Evolutionary conservation across 345 rosid genomes (phyloP).

Genomic region (Rhodamnia rubescens): DNA sequence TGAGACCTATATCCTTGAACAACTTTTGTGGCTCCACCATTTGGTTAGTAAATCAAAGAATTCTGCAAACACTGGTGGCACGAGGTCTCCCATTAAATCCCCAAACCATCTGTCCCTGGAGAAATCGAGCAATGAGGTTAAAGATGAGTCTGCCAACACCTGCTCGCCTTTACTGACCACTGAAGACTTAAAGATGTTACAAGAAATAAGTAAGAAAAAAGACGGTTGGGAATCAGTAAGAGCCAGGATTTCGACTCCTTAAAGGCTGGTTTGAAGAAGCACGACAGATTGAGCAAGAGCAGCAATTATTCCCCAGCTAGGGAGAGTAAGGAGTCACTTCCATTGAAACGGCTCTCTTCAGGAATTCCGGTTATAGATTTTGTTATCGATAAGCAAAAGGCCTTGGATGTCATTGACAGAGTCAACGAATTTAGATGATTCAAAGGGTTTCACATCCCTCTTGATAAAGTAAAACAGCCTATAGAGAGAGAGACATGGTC

Average conservation of each 20-base stretch:
- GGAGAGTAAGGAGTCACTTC: conserved; percentile 26
- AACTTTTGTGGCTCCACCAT: conserved; percentile 73
- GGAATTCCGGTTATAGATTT: conserved; percentile 34
- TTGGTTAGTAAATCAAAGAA: conserved; percentile 42
- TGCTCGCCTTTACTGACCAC: conserved; percentile 18
- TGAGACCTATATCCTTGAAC: conserved; percentile 72
- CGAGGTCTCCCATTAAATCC: conserved; percentile 7
- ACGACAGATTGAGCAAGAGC: conserved; percentile 43
- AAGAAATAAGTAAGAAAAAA: conserved; percentile 58
- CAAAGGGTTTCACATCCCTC: not conserved
- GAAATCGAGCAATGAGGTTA: conserved; percentile 7
- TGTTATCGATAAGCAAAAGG: conserved; percentile 37
- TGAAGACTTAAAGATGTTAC: conserved; percentile 57
- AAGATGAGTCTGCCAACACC: conserved; percentile 5
- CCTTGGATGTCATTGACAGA: conserved; percentile 45
- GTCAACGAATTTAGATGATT: conserved; percentile 21
- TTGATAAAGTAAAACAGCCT: not conserved
- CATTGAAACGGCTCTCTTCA: conserved; percentile 28
- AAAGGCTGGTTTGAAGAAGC: conserved; percentile 19
- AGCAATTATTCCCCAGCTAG: conserved; percentile 19
- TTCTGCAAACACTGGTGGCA: not conserved
- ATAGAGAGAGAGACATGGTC: not conserved
- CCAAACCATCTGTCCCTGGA: not conserved
- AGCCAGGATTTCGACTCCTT: conserved; percentile 58
- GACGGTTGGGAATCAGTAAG: conserved; percentile 69